Base-by-base conservation (phyloP, 192 early-diverging fungal genomes). In the Mortierella alpina region DNA sequence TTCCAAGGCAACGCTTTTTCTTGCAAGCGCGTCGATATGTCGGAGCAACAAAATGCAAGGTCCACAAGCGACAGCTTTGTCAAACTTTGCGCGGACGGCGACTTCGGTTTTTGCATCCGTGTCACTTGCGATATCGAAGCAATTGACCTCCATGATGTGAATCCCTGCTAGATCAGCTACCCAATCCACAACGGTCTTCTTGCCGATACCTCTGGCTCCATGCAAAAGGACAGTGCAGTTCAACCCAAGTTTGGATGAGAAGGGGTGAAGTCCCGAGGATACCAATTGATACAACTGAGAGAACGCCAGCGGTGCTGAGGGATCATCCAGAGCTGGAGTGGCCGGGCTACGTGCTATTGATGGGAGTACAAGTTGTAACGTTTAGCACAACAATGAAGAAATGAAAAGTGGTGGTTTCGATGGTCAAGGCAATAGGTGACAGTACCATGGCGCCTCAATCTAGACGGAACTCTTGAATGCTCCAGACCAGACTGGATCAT, bases 1-100 rank as follows among this genome's bases (percentile, higher is more conserved):
- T 52, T 90, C 91, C 7, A 87, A 66, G 14, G 84, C 90, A 18
- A 82, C 87, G 56, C 86, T 87, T 60, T 86, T 89, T 46, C 85
- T 85, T 10, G 88, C 89, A 14, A 98, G 80, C 4, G 91, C 94
- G 41, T 97, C 96, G 14, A 98, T 82, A 61, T 92, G 83, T 20
- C 90, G 82, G 18, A 98, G 61, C n/a, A 97, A 82, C 6, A 97
- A 74, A n/a, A 97, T 76, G 60, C 95, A 96, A 7, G 97, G 97
- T 7, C 91, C 88, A 63, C 90, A 93, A 0, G 87, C 89, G 14
- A 83, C 75, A 0, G 94, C 94, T 55, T 95, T 94, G 41, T 96
- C 88, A 73, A 94, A 93, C 69, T 92, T 91, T 15, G 90, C 81
- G 9, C 92, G 87, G 54, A 98, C 83, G 23, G 88, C 86, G 17